Conservation (phyloP, 768 basidiomycete species). For the Lactarius sanguifluus region DNA sequence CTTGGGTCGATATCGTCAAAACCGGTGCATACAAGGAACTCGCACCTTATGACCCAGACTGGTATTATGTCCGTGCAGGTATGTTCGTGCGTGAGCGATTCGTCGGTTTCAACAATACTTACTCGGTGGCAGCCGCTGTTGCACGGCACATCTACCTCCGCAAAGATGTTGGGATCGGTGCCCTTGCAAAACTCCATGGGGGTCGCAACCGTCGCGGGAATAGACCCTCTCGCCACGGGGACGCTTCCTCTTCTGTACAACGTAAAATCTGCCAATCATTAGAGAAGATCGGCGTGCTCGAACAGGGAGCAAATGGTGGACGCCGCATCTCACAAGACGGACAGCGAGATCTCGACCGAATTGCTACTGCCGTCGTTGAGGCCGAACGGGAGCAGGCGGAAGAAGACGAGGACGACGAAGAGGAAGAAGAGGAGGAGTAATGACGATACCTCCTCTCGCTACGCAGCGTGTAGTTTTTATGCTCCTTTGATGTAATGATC, state of each 20-base stretch:
- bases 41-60: slow-evolving; percentile 98
- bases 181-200: slow-evolving; percentile 94
- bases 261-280: slow-evolving; percentile 95
- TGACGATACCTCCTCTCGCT: slow-evolving; percentile 1
- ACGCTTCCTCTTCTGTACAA: slow-evolving; percentile 85
- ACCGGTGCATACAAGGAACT: slow-evolving; percentile 97
- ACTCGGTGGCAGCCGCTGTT: slow-evolving; percentile 68
- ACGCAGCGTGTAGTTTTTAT: slow-evolving; percentile 19
- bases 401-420: slow-evolving; percentile 66
- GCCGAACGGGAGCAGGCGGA: slow-evolving; percentile 72
- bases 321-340: slow-evolving; percentile 97
- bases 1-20: slow-evolving; percentile 99
- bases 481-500: slow-evolving; percentile 16
- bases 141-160: slow-evolving; percentile 99
- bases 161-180: slow-evolving; percentile 93
- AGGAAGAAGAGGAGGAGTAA: slow-evolving; percentile 48
- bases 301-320: slow-evolving; percentile 90
- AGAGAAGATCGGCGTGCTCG: slow-evolving; percentile 98
- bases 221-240: slow-evolving; percentile 92
- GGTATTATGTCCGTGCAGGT: slow-evolving; percentile 99
- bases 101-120: background rate
- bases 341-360: slow-evolving; percentile 92
- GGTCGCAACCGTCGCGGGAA: slow-evolving; percentile 94
- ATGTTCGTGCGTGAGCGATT: slow-evolving; percentile 36
- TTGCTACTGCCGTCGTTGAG: slow-evolving; percentile 87